Conservation (phyloP, 768 basidiomycete genomes). For the Vararia minispora region DNA sequence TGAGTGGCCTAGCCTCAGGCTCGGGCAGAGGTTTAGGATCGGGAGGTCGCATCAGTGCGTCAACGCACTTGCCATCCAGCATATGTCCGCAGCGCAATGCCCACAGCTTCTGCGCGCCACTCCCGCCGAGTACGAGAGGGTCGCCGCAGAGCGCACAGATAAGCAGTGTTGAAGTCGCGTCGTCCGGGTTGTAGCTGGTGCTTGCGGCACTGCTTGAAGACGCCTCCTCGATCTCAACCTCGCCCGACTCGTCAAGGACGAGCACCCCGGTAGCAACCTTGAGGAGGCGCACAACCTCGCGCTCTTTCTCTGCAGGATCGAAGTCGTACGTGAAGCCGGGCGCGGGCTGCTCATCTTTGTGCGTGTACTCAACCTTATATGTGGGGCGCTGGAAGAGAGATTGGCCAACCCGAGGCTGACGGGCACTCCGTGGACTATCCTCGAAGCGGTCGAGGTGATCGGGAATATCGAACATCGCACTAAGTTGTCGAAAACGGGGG, state of each 20-base stretch:
- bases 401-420: no score
- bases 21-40: slow-evolving; percentile 1
- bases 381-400: no score
- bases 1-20: neutral
- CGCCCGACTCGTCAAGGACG: slow-evolving; percentile 39
- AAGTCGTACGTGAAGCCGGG: slow-evolving; percentile 68
- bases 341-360: slow-evolving; percentile 38
- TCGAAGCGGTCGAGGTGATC: no score
- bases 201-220: slow-evolving; percentile 10
- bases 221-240: slow-evolving; percentile 30
- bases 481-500: no score
- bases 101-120: slow-evolving; percentile 43
- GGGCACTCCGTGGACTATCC: no score
- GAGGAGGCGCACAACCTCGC: no score
- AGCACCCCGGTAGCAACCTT: slow-evolving; percentile 26
- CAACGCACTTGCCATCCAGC: slow-evolving; percentile 66
- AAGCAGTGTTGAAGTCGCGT: slow-evolving; percentile 30
- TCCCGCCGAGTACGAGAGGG: slow-evolving; percentile 45
- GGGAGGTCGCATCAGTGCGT: slow-evolving; percentile 40
- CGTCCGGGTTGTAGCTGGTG: slow-evolving; percentile 14
- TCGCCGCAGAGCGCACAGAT: slow-evolving; percentile 61
- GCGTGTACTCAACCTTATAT: slow-evolving; percentile 54
- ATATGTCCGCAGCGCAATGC: slow-evolving; percentile 68
- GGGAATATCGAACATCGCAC: no score
- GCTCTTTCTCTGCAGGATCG: slow-evolving; percentile 23